Evolutionary conservation across 176 grass and related monocot species (phyloP).

Genomic region (Phyllostachys edulis): DNA sequence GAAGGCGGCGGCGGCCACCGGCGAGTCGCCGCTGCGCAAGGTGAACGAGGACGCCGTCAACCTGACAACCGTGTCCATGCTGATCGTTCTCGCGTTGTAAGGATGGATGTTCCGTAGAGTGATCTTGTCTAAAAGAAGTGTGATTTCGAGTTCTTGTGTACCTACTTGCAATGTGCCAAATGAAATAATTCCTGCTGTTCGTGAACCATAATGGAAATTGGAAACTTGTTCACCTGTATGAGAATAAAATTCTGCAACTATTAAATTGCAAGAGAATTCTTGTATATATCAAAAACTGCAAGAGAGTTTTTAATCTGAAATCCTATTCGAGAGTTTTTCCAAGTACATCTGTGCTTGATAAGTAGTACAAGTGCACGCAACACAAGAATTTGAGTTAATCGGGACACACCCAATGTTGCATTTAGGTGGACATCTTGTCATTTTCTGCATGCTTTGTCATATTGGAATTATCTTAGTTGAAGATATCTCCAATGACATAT

Average conservation of each 20-base stretch:
- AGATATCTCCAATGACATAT: too few relatives aligned
- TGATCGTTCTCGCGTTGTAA: slow-evolving; percentile 25
- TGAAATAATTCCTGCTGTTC: background rate
- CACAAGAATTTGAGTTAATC: background rate
- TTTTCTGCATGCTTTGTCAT: background rate
- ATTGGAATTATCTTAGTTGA: too few relatives aligned
- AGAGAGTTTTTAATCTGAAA: too few relatives aligned
- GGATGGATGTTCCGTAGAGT: background rate
- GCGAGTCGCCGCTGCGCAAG: slow-evolving; percentile 20
- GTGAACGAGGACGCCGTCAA: slow-evolving; percentile 35
- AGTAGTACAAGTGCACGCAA: slow-evolving; percentile 5
- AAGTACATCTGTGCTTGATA: background rate
- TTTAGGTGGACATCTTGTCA: background rate
- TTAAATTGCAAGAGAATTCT: background rate
- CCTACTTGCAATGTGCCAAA: background rate
- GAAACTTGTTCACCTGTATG: background rate
- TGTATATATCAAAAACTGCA: background rate
- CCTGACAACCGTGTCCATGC: slow-evolving; percentile 22
- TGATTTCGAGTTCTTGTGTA: background rate
- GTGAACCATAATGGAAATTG: background rate
- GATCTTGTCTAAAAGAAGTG: background rate
- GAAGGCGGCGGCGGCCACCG: background rate
- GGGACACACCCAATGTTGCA: background rate
- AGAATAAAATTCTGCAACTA: background rate
- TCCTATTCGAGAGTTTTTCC: too few relatives aligned